phyloP scores from a whole-genome alignment of 2,329 filamentous ascomycete genomes.

The Metarhizium rileyi region DNA sequence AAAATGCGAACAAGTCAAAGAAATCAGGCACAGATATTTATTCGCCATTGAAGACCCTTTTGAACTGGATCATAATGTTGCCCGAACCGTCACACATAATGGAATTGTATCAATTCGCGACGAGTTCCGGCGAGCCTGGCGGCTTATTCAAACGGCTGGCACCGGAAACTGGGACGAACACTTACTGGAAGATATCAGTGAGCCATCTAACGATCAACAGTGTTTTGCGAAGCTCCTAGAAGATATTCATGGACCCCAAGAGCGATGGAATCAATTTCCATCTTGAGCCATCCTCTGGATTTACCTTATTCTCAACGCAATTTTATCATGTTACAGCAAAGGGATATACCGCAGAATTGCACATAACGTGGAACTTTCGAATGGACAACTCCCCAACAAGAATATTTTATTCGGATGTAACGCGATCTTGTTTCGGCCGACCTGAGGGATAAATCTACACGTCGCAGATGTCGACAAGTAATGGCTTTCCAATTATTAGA shows the following conservation, averaged over 20 bases:
- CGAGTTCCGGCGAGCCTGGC: slow-evolving; percentile 74
- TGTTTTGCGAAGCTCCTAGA: slow-evolving; percentile 19
- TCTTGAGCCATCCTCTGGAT: not conserved
- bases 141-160: slow-evolving; percentile 51
- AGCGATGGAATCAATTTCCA: not conserved
- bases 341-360: not conserved
- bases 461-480: no score
- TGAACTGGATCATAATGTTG: slow-evolving; percentile 80
- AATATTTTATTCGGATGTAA: no score
- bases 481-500: no score
- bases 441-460: no score
- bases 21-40: slow-evolving; percentile 70
- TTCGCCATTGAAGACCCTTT: slow-evolving; percentile 92
- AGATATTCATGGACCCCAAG: slow-evolving; percentile 23
- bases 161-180: slow-evolving; percentile 32
- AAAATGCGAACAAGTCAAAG: slow-evolving; percentile 43
- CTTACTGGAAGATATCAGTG: slow-evolving; percentile 42
- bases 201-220: slow-evolving; percentile 13
- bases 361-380: not conserved
- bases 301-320: not conserved
- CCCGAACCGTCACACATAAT: slow-evolving; percentile 72
- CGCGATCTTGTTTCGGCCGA: not conserved
- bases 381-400: not conserved
- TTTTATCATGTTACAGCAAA: not conserved
- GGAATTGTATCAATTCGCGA: slow-evolving; percentile 75